Base-by-base conservation (phyloP, 1,284 basidiomycete species). In the Apiotrichum mycotoxinovorans region DNA sequence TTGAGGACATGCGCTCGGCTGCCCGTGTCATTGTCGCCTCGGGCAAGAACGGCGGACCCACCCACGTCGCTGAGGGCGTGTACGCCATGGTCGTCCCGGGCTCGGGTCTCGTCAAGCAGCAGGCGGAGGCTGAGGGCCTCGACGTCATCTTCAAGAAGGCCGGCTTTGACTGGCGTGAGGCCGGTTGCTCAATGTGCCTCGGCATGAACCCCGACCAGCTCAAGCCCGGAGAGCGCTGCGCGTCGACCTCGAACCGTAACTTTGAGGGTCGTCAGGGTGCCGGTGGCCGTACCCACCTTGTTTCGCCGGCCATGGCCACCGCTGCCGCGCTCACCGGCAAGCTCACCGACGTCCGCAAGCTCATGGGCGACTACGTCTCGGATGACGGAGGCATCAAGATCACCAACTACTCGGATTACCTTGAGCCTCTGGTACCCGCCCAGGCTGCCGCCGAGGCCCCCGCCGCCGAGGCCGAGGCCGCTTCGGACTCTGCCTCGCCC, bases 191-290 rank as follows among this genome's bases (percentile, higher is more conserved):
- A 33, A 97, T 97, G 94, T 97, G 93, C 78, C 77, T 97, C 62
- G 94, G 92, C 43, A 97, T 97, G 94, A 97, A 97, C 78, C 91
- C 93, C 12, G 93, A 97, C 78, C 91, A 95, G 76, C 82, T 97
- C 52, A 81, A 83, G 37, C 91, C 91, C 3, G 87, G 88, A 47
- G 89, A 97, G 77, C 88, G 94, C 51, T 97, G 93, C 71, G 93
- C 94, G 8, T 93, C 89, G 68, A 97, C 94, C 41, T 95, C 91
- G 72, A 97, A 97, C 79, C 87, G 94, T 62, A 97, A 97, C 80
- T 97, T 97, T 70, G 93, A 97, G 78, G 93, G 94, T 51, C 87
- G 82, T 40, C 91, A 95, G 75, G 92, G 92, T 61, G 84, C 91
- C 40, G 91, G 91, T 65, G 93, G 93, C 30, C 85, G 93, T 42